phyloP scores from a whole-genome alignment of 305 asterid species.

The Euphrasia arctica region DNA sequence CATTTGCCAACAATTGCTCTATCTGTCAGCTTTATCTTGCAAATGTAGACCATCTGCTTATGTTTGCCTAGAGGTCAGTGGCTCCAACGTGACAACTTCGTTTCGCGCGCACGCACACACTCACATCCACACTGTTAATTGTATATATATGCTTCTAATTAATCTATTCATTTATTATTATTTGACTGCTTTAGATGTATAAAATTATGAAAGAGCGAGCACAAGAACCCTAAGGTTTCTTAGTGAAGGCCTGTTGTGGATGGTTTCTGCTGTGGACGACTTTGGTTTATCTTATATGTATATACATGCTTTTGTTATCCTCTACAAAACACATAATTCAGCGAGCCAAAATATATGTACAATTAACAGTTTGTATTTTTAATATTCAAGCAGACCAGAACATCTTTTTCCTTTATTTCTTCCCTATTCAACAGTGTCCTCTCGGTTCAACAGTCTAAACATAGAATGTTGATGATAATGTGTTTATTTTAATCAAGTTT shows the following conservation, averaged over 20 bases:
- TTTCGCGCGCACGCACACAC: background rate
- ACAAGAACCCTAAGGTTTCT: no score
- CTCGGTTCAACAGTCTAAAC: background rate
- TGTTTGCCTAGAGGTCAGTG: slow-evolving; percentile 91
- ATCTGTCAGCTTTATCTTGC: slow-evolving; percentile 90
- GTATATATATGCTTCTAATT: no score
- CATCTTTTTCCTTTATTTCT: background rate
- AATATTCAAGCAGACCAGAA: background rate
- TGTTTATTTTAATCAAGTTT: background rate
- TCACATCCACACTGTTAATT: no score
- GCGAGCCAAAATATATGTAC: background rate
- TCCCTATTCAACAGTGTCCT: background rate
- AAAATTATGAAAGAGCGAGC: no score
- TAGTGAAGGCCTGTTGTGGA: no score
- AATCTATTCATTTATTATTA: no score
- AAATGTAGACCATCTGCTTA: slow-evolving; percentile 74
- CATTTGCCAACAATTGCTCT: slow-evolving; percentile 86
- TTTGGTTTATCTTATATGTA: no score
- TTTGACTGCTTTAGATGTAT: no score
- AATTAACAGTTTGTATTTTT: slow-evolving; percentile 8
- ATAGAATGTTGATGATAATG: background rate
- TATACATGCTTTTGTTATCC: no score
- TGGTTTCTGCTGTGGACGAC: no score
- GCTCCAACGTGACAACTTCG: background rate
- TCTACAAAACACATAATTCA: background rate